A percentile compares a stretch with the other conserved stretches of the same genome.
phyloP scores from a whole-genome alignment of 1,284 basidiomycete species.

The Ustilago curta region DNA sequence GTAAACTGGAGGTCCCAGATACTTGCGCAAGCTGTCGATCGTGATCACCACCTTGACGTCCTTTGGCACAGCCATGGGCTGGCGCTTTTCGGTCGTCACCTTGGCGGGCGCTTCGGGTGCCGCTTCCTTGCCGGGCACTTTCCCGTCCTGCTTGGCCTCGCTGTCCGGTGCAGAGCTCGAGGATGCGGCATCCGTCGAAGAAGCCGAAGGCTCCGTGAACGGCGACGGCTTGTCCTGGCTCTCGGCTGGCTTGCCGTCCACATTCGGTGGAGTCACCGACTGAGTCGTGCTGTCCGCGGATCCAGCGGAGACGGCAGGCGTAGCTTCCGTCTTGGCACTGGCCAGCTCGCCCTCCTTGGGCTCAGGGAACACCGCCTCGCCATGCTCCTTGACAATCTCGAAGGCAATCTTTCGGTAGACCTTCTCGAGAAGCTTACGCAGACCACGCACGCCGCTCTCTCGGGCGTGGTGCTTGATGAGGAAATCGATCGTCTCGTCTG shows the following conservation, averaged over 20 bases:
- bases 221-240: conserved; percentile 21
- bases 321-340: conserved; percentile 48
- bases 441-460: conserved; percentile 79
- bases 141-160: conserved; percentile 37
- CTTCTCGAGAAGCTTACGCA: conserved; percentile 73
- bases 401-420: conserved; percentile 97
- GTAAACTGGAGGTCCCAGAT: conserved; percentile 94
- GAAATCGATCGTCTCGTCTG: conserved; percentile 78
- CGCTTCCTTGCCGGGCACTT: conserved; percentile 51
- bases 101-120: conserved; percentile 57
- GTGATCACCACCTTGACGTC: conserved; percentile 84
- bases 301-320: conserved; percentile 29
- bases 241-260: conserved; percentile 21
- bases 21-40: conserved; percentile 89
- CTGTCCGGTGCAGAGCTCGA: conserved; percentile 27
- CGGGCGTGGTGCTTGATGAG: conserved; percentile 97
- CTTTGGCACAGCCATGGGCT: conserved; percentile 85
- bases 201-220: conserved; percentile 43
- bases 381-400: conserved; percentile 89
- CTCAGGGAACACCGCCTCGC: conserved; percentile 88
- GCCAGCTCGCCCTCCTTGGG: conserved; percentile 69
- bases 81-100: conserved; percentile 81
- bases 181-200: conserved; percentile 14
- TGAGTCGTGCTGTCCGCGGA: conserved; percentile 62
- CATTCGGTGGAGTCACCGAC: conserved; percentile 67